phyloP scores from a whole-genome alignment of 768 basidiomycete genomes.

The Boletus patriciae region DNA sequence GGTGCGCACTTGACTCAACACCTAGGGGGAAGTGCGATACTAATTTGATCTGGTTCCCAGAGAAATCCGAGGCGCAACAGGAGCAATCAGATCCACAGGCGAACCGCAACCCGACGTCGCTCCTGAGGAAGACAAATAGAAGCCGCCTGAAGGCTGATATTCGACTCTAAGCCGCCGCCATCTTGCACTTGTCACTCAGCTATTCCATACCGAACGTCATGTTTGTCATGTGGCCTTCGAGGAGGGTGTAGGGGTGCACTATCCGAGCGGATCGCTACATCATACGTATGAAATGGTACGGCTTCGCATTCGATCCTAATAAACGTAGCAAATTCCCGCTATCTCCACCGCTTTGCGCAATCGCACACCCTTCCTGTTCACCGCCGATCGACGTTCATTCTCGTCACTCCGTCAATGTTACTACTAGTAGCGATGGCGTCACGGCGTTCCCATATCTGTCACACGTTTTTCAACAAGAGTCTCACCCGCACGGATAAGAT shows the following conservation, averaged over 20 bases:
- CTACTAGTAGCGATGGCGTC: conserved; percentile 12
- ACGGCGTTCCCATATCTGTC: conserved; percentile 66
- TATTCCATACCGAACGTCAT: not conserved
- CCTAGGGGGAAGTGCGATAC: not conserved
- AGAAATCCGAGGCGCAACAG: conserved; percentile 1
- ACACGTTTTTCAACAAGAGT: conserved; percentile 12
- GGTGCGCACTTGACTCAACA: conserved; percentile 12
- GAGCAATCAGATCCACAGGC: not conserved
- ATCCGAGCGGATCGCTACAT: conserved; percentile 9
- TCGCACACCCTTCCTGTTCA: conserved; percentile 9
- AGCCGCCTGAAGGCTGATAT: not conserved
- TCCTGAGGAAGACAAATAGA: conserved; percentile 13
- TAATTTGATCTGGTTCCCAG: conserved; percentile 15
- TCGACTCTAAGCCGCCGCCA: not conserved
- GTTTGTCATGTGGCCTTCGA: conserved; percentile 12
- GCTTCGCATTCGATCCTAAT: conserved; percentile 19
- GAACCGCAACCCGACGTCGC: conserved; percentile 1
- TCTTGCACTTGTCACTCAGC: not conserved
- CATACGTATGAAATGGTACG: conserved; percentile 3
- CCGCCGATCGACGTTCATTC: conserved; percentile 37
- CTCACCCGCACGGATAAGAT: not conserved
- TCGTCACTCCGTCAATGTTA: conserved; percentile 17
- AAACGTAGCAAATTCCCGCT: conserved; percentile 26
- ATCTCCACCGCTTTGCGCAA: conserved; percentile 28
- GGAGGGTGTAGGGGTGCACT: conserved; percentile 16